These are phyloP conservation scores for Fusarium sp. DNA, from an alignment of 2,329 filamentous ascomycete species.

Conservation along the genomic window DNA sequence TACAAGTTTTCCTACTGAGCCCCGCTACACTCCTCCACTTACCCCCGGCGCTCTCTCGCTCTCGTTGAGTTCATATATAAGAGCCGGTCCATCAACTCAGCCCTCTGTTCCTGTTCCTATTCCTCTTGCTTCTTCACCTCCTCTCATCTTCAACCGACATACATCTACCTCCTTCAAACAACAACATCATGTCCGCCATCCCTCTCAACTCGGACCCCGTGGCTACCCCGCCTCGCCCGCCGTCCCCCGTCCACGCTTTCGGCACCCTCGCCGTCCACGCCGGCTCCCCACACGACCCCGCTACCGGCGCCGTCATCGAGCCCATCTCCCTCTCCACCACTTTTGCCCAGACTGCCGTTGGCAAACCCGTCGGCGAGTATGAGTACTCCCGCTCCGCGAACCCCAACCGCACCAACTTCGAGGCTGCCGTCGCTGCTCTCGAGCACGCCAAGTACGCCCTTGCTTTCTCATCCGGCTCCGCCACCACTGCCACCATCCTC, in stretches of 20 bases:
- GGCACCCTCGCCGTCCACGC: conserved; percentile 96
- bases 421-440: conserved; percentile 88
- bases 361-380: conserved; percentile 86
- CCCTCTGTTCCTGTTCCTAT: conserved; percentile 3
- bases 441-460: conserved; percentile 94
- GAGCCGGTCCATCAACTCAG: conserved; percentile 16
- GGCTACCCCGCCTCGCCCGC: conserved; percentile 78
- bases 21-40: conserved; percentile 33
- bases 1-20: conserved; percentile 28
- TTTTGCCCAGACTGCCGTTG: conserved; percentile 90
- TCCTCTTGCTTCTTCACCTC: neutral
- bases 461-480: conserved; percentile 93
- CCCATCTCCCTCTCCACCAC: conserved; percentile 96
- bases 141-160: neutral
- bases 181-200: conserved; percentile 36
- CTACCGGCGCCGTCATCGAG: conserved; percentile 95
- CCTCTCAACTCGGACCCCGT: conserved; percentile 63
- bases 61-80: conserved; percentile 29
- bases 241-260: conserved; percentile 81
- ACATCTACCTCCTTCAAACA: neutral
- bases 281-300: conserved; percentile 88
- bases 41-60: conserved; percentile 10
- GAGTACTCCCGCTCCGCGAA: conserved; percentile 96
- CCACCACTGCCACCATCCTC: conserved; percentile 91
- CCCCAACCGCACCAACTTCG: conserved; percentile 95